Percentiles rank a stretch among this genome's conserved stretches.
These are phyloP conservation scores for Trichaptum fuscoviolaceum DNA, from an alignment of 768 basidiomycete genomes.

Conservation along the genomic window DNA sequence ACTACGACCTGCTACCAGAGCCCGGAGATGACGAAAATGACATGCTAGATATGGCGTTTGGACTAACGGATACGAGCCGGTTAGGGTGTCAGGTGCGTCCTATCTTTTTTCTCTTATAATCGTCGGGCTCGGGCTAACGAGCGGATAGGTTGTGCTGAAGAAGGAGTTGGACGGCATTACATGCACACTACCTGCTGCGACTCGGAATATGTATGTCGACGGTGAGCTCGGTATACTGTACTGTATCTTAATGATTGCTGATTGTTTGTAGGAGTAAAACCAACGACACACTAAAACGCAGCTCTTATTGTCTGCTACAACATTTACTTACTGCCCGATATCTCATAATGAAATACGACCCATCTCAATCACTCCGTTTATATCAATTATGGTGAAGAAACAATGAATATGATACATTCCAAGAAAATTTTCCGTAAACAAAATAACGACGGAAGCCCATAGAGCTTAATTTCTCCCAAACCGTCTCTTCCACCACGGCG, in stretches of 20 bases:
- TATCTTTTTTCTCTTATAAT: not conserved
- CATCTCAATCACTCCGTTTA: not conserved
- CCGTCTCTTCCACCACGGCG: not conserved
- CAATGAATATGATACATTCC: too few relatives aligned
- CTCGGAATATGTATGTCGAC: slow-evolving; percentile 96
- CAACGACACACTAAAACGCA: slow-evolving; percentile 37
- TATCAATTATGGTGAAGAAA: not conserved
- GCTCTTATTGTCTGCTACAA: not conserved
- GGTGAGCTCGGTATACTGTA: slow-evolving; percentile 41
- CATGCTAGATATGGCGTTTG: slow-evolving; percentile 98
- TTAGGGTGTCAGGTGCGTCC: slow-evolving; percentile 64
- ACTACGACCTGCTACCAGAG: slow-evolving; percentile 84
- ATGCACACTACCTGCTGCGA: slow-evolving; percentile 83
- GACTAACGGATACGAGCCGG: slow-evolving; percentile 87
- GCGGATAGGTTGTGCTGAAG: slow-evolving; percentile 52
- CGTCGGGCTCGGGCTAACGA: not conserved
- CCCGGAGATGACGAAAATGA: slow-evolving; percentile 98
- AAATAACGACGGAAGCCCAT: too few relatives aligned
- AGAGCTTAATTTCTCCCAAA: slow-evolving; percentile 2
- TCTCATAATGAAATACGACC: not conserved
- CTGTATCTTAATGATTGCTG: not conserved
- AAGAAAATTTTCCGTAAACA: too few relatives aligned
- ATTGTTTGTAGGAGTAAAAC: slow-evolving; percentile 38
- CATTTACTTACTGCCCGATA: not conserved
- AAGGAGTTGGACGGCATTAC: slow-evolving; percentile 80